Conservation (phyloP, 345 rosid genomes). For the Nephelium lappaceum region DNA sequence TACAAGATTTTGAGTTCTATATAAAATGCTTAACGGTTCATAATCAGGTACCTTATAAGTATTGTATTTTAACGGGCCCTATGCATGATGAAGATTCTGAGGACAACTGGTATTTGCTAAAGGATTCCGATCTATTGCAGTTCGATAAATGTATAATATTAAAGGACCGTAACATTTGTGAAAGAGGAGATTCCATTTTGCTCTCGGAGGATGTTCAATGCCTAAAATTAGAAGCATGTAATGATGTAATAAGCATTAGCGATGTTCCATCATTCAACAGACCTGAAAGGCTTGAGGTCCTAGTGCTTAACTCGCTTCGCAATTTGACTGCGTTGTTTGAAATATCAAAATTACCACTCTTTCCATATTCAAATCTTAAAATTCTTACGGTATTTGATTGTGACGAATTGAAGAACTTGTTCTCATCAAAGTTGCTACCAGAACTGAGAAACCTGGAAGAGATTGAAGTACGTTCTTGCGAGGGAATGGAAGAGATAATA, state of each 20-base stretch:
- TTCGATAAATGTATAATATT: no score
- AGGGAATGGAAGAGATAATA: neutral
- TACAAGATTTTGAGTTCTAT: neutral
- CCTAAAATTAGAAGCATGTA: rapidly evolving
- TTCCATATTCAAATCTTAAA: neutral
- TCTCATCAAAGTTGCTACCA: neutral
- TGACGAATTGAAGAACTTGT: neutral
- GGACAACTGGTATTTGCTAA: no score
- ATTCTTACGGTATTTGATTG: neutral
- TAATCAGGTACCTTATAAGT: neutral
- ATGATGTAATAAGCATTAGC: neutral
- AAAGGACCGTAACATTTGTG: neutral
- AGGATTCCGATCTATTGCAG: no score
- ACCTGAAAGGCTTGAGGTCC: no score
- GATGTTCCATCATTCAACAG: neutral
- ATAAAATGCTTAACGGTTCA: neutral
- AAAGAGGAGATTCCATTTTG: neutral
- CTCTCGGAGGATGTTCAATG: neutral
- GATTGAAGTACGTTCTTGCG: neutral
- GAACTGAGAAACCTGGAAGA: neutral
- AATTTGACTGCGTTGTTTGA: no score
- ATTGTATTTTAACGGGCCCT: no score
- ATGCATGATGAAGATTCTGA: no score
- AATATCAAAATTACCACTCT: no score
- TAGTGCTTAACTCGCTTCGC: no score